Evolutionary conservation across 73 alveolate species (phyloP), one percentile per base, ranked within the genome.

Genomic region (Blepharisma japonicum): DNA sequence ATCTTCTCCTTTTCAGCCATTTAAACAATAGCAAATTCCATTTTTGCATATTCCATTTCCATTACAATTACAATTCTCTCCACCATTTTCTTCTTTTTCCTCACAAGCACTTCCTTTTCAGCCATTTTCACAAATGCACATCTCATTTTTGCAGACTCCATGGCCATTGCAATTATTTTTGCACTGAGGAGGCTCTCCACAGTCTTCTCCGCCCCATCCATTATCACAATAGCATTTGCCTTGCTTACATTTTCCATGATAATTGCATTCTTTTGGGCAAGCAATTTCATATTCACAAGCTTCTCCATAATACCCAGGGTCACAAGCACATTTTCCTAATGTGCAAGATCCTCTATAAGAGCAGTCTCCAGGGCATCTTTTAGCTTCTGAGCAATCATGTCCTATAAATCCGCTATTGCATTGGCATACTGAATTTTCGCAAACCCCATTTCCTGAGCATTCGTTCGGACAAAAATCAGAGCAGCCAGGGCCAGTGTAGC

Each of bases 271-370:
- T 7, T 23, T 38, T 70, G 80, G 42, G 39, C 80, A 70, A 0
- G 25, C 32, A 70, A 53, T 20, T n/a, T 45, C 42, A 14, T 38
- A 70, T 14, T 70, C 76, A 45, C 80, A 70, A 45, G 32, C 11
- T 39, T 70, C 80, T 45, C 80, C 80, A 18, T 72, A 70, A 70
- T 38, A 70, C 25, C 80, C 80, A 14, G 70, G 76, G 27, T 14
- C 11, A 5, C 80, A 70, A 2, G 2, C 42, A 47, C 80, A 70
- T 70, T 70, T 70, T 14, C 27, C 77, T 18, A 18, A 2, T 70
- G 11, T n/a, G 27, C 80, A 70, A 4, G 25, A 7, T 38, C 80
- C 80, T n/a, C 27, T 18, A 47, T 14, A n/a, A 70, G 14, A n/a
- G 11, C 61, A 38, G 18, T 70, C 80, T 9, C 61, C 11, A 11